Evolutionary conservation across 176 grass and related monocot genomes (phyloP).

Genomic region (Aegilops longissima): DNA sequence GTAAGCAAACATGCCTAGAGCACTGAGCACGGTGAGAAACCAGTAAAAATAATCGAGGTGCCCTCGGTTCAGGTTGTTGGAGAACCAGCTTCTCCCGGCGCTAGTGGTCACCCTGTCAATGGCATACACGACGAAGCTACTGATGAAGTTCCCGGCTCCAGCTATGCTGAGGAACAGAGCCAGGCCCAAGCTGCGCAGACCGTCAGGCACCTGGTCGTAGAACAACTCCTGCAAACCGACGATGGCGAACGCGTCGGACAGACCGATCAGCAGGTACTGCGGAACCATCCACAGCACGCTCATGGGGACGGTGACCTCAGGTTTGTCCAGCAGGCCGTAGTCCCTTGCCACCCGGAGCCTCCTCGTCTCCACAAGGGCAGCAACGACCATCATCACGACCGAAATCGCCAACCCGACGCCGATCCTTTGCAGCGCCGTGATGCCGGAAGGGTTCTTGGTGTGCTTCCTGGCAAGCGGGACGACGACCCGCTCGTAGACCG

Average conservation of each 20-base stretch:
- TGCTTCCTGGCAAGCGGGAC: slow-evolving; percentile 35
- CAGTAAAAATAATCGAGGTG: slow-evolving; percentile 31
- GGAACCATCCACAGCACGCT: slow-evolving; percentile 60
- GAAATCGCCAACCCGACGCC: slow-evolving; percentile 45
- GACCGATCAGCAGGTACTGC: slow-evolving; percentile 10
- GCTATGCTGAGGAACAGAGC: slow-evolving; percentile 25
- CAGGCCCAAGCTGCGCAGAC: slow-evolving; percentile 21
- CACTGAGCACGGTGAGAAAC: slow-evolving; percentile 24
- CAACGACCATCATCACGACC: slow-evolving; percentile 32
- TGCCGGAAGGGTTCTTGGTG: slow-evolving; percentile 30
- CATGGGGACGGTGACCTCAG: slow-evolving; percentile 46
- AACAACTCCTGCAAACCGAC: slow-evolving; percentile 27
- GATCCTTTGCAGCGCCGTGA: slow-evolving; percentile 46
- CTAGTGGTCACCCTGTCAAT: slow-evolving; percentile 24
- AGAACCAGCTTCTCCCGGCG: slow-evolving; percentile 23
- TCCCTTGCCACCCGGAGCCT: slow-evolving; percentile 45
- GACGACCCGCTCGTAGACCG: slow-evolving; percentile 50
- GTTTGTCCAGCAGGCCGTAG: slow-evolving; percentile 44
- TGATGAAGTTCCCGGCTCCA: slow-evolving; percentile 28
- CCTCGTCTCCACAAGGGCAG: slow-evolving; percentile 50
- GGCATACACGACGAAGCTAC: slow-evolving; percentile 30
- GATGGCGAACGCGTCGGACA: background rate
- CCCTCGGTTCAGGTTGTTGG: slow-evolving; percentile 18
- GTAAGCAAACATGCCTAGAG: background rate
- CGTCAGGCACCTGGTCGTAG: slow-evolving; percentile 4